Evolutionary conservation across 2,329 filamentous ascomycete genomes (phyloP).

Genomic region (Basipetospora chlamydospora): DNA sequence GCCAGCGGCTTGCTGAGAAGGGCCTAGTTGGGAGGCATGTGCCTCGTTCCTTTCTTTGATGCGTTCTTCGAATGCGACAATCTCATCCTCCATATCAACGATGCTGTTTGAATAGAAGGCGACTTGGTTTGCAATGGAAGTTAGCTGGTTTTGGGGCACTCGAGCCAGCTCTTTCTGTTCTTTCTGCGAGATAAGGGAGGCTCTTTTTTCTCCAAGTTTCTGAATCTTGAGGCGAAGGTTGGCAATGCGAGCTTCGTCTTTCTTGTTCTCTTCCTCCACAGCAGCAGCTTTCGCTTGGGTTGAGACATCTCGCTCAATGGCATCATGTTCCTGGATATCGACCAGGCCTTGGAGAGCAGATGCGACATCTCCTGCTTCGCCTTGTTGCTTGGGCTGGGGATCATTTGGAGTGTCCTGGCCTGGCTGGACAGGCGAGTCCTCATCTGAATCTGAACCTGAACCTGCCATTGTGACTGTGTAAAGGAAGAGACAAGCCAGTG

Average conservation of each 20-base stretch:
- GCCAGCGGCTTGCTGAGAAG: slow-evolving; percentile 25
- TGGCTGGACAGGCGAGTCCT: too few species aligned
- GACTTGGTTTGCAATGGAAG: slow-evolving; percentile 47
- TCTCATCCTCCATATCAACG: slow-evolving; percentile 51
- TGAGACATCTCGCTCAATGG: slow-evolving; percentile 76
- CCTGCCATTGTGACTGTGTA: too few species aligned
- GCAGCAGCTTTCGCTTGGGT: slow-evolving; percentile 44
- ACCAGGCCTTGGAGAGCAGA: slow-evolving; percentile 17
- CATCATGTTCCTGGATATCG: slow-evolving; percentile 65
- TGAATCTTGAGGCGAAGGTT: slow-evolving; percentile 42
- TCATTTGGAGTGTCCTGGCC: too few species aligned
- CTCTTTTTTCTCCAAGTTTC: slow-evolving; percentile 45
- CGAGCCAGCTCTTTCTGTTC: slow-evolving; percentile 25
- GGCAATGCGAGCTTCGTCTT: slow-evolving; percentile 46
- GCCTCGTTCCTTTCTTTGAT: slow-evolving; percentile 49
- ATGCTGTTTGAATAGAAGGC: slow-evolving; percentile 51
- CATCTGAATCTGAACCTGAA: too few species aligned
- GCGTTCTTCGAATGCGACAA: slow-evolving; percentile 65
- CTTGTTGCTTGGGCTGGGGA: not conserved
- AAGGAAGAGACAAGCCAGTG: too few species aligned
- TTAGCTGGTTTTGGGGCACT: slow-evolving; percentile 34
- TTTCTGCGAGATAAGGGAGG: slow-evolving; percentile 17
- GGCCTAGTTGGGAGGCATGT: slow-evolving; percentile 37
- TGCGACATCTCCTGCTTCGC: slow-evolving; percentile 15
- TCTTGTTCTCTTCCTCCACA: slow-evolving; percentile 47